Evolutionary conservation across 371 early-diverging fungal species (phyloP), one percentile per base, ranked within the genome.

Genomic region (Rhizomucor pusillus): DNA sequence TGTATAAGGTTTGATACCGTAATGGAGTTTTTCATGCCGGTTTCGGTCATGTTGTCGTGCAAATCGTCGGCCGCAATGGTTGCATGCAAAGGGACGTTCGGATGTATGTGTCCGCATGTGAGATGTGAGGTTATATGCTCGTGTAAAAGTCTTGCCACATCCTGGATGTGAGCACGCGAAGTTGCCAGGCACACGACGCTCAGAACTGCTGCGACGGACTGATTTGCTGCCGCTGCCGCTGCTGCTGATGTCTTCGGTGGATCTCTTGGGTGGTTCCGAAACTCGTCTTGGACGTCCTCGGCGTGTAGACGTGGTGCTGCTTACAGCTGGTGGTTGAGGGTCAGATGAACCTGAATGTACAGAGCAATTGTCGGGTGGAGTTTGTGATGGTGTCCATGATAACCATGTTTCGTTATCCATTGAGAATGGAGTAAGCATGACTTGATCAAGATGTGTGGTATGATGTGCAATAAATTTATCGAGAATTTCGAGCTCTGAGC

Each of bases 71-170:
- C 67, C 74, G 54, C 82, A 82, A 22, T 67, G 63, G 48, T 60
- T 48, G 53, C 77, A 77, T 9, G 62, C 49, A 39, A 63, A 77
- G 3, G 73, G 73, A 23, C 69, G 56, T 43, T 70, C 69, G 18
- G 65, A 47, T 13, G 84, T 81, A 52, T 90, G 90, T 1, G 88
- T 85, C 29, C 82, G 72, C 57, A 76, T 71, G 46, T 90, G 90
- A 9, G 87, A 85, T 50, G 75, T 85, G n/a, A 87, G 70, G 56
- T 87, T 89, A 54, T 85, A 88, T 22, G 73, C 77, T n/a, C 87
- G 72, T 20, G 86, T 76, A 57, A 89, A 90, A n/a, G 75, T 73
- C 63, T 82, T 83, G 44, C 67, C 73, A 64, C 90, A 90, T 7
- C 81, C 85, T 1, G 79, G 80, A 51, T 61, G 56, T 45, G 29